Base-by-base conservation (phyloP, 2,329 filamentous ascomycete species). In the Plectosphaerella plurivora region DNA sequence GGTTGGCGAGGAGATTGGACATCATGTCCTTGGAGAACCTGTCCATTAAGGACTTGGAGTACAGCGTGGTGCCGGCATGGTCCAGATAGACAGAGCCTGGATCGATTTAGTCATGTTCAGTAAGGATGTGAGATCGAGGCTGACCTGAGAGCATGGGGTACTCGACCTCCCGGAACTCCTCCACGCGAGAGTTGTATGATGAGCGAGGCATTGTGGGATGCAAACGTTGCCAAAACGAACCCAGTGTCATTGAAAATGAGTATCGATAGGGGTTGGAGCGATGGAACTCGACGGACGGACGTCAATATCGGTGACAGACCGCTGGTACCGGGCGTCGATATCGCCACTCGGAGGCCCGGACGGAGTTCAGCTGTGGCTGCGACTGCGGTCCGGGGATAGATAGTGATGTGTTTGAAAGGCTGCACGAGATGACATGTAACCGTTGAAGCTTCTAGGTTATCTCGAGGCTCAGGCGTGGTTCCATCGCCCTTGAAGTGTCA, bases 61-160 rank as follows among this genome's bases (percentile, higher is more conserved):
- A 90, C 1, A 88, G 75, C 0, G 92, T 93, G n/a, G 90, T 89
- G n/a, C 91, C 93, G 0, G 91, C 91, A 86, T 97, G 92, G 62
- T 97, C 93, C 52, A 97, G 85, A 67, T 97, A 97, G 46, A 86
- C 77, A 10, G 83, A 83, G 50, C 81, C 89, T 93, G 51, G n/a
- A 9, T 25, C 14, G 20, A 37, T 35, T 55, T 46, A 57, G 55
- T 57, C 50, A 24, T 35, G 46, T 36, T 49, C 8, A 18, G 20
- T 25, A 15, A 14, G 12, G 47, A 16, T 42, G 46, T 12, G 51
- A 47, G 14, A 16, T n/a, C 2, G 41, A 44, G 47, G 54, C 63
- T 52, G 64, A 86, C 87, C 84, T 71, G 80, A 73, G 44, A 90
- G 74, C 84, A 88, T 87, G 24, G 87, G 87, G 67, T 83, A 90